Conservation (phyloP, 495 filamentous ascomycete species). For the Trichoderma gamsii region DNA sequence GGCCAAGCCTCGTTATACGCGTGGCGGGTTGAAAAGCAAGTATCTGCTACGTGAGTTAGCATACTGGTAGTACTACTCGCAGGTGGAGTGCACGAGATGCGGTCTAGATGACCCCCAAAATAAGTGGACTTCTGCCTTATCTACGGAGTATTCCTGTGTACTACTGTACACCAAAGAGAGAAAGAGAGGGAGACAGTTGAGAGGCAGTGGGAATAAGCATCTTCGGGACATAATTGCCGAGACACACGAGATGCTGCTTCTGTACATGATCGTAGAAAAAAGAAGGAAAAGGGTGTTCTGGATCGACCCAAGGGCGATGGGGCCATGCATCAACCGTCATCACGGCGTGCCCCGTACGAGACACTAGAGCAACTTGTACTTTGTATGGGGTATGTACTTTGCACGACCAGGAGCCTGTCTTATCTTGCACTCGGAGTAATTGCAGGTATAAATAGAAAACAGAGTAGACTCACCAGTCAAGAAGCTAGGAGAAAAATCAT, state of each 20-base stretch:
- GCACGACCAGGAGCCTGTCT: not conserved
- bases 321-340: not conserved
- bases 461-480: not conserved
- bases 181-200: not conserved
- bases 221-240: not conserved
- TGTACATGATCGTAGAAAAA: not conserved
- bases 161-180: not conserved
- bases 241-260: not conserved
- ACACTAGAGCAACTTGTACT: too few relatives aligned
- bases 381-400: not conserved
- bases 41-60: not conserved
- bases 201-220: not conserved
- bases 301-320: not conserved
- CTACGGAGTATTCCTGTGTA: not conserved
- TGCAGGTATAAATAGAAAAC: slow-evolving; percentile 7
- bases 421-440: not conserved
- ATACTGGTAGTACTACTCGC: not conserved
- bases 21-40: too few relatives aligned
- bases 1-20: too few relatives aligned
- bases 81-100: not conserved
- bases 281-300: not conserved
- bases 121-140: not conserved
- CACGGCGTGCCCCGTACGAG: not conserved
- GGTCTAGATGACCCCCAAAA: not conserved
- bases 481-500: not conserved